Evolutionary conservation across 495 filamentous ascomycete genomes (phyloP).

Genomic region (Daldinia caldariorum): DNA sequence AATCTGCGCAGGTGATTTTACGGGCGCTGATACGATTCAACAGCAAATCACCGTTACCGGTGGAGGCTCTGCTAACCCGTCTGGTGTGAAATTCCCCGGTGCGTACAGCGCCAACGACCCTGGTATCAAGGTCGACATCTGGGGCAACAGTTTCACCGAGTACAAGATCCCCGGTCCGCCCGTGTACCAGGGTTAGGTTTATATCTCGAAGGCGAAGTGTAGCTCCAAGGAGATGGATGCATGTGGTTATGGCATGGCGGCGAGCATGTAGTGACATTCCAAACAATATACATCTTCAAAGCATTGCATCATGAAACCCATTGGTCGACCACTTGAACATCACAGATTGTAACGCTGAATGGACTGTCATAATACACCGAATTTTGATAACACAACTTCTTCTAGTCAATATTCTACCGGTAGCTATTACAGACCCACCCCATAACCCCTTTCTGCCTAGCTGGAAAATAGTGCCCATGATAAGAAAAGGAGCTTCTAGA

Average conservation of each 20-base stretch:
- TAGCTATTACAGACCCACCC: too few relatives aligned
- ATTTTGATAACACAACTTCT: too few relatives aligned
- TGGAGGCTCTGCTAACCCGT: constrained; percentile 51
- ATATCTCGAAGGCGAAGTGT: neutral
- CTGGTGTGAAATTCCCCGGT: constrained; percentile 58
- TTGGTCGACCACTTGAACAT: neutral
- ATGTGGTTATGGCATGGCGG: neutral
- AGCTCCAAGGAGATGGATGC: neutral
- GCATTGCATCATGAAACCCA: neutral
- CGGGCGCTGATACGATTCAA: constrained; percentile 10
- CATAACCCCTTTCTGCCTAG: too few relatives aligned
- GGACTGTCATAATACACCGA: too few relatives aligned
- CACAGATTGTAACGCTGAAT: too few relatives aligned
- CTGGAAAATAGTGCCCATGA: too few relatives aligned
- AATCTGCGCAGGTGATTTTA: neutral
- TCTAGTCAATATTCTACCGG: too few relatives aligned
- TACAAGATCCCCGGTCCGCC: constrained; percentile 41
- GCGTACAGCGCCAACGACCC: constrained; percentile 62
- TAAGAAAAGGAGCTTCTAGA: too few relatives aligned
- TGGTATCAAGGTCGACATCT: constrained; percentile 64
- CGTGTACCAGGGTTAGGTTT: constrained; percentile 24
- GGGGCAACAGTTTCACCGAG: constrained; percentile 39
- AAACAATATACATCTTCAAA: neutral
- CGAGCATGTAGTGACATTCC: neutral
- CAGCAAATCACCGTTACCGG: constrained; percentile 55